Evolutionary conservation across 2,329 filamentous ascomycete species (phyloP).

Genomic region (Hypoxylon sp.): DNA sequence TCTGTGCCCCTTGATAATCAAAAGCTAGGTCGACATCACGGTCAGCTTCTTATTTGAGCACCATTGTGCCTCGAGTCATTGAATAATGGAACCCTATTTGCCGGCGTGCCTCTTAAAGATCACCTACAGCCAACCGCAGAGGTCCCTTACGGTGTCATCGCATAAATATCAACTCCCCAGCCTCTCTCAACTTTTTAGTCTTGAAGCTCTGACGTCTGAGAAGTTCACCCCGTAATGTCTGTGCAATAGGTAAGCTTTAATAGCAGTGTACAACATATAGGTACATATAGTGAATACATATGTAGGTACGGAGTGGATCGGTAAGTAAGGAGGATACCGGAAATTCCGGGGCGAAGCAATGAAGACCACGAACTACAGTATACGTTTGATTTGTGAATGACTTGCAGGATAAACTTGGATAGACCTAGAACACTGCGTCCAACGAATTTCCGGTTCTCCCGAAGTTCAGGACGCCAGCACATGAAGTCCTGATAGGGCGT

Average conservation of each 20-base stretch:
- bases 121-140: background rate
- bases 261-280: background rate
- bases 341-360: constrained; percentile 5
- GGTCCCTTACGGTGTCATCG: constrained; percentile 4
- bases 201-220: constrained; percentile 34
- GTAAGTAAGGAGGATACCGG: background rate
- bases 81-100: background rate
- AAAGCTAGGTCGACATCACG: constrained; percentile 22
- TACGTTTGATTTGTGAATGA: constrained; percentile 4
- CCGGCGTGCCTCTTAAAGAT: constrained; percentile 8
- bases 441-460: constrained; percentile 37
- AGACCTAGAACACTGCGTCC: constrained; percentile 6
- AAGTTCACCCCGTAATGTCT: constrained; percentile 29
- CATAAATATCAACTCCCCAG: constrained; percentile 12
- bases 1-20: constrained; percentile 31
- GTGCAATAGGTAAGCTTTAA: constrained; percentile 21
- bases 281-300: background rate
- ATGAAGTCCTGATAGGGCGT: constrained; percentile 39
- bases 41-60: constrained; percentile 1
- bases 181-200: constrained; percentile 3
- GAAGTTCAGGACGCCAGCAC: constrained; percentile 32
- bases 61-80: background rate
- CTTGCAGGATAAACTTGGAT: constrained; percentile 19
- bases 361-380: background rate
- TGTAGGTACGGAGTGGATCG: background rate